Conservation (phyloP, 345 rosid genomes). For the Balakata baccata region DNA sequence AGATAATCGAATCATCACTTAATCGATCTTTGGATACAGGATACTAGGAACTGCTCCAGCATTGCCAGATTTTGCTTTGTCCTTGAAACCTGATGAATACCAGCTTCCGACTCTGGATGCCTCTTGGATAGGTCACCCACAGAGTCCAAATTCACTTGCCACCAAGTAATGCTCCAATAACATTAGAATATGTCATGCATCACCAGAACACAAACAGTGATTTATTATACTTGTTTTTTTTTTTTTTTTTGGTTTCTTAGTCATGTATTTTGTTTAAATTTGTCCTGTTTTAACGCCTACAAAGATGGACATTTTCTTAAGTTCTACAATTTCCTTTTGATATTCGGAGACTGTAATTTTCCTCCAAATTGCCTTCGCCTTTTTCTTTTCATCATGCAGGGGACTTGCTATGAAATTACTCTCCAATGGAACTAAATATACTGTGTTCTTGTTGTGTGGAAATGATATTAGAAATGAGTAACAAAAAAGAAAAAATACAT, state of each 20-base stretch:
- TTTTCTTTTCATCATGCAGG: too few relatives aligned
- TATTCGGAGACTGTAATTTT: too few relatives aligned
- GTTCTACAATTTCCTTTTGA: too few relatives aligned
- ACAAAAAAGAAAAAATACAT: too few relatives aligned
- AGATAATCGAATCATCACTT: not conserved
- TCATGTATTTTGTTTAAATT: not conserved
- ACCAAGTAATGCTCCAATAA: not conserved
- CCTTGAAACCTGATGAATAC: constrained; percentile 43
- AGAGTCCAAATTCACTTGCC: not conserved
- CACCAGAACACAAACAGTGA: not conserved
- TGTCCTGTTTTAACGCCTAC: not conserved
- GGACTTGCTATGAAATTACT: too few relatives aligned
- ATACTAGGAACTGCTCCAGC: constrained; percentile 31
- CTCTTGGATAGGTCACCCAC: constrained; percentile 24
- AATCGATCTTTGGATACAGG: constrained; percentile 20
- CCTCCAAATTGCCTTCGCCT: too few relatives aligned
- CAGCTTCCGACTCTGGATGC: constrained; percentile 33
- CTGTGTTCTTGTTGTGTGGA: too few relatives aligned
- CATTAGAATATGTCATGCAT: not conserved
- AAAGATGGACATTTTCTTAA: too few relatives aligned
- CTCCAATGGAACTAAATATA: too few relatives aligned
- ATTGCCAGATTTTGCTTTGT: constrained; percentile 38
- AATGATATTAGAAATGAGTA: too few relatives aligned
- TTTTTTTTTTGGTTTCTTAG: too few relatives aligned
- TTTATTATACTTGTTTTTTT: not conserved